Base-by-base conservation (phyloP, 2,329 filamentous ascomycete species). In the Paecilomyces sp. region DNA sequence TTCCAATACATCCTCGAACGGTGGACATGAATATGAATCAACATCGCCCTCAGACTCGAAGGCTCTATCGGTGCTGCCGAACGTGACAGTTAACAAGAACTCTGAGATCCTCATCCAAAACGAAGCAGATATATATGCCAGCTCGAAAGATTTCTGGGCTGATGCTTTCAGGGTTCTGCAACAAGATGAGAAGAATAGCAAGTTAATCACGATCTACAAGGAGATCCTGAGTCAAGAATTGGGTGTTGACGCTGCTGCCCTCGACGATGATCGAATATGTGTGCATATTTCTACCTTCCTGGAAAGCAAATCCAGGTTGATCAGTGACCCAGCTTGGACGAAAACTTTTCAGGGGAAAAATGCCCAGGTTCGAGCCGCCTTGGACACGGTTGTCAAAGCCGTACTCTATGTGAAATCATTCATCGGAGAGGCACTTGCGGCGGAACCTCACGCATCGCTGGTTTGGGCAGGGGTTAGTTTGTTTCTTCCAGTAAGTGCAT, bases 391-490 rank as follows among this genome's bases (percentile, higher is more conserved):
- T 12, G 33, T 36, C 33, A 36, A 36, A 36, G 33, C 33, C 3
- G 33, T 36, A 8, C 33, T 36, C 13, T 36, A 36, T 36, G 33
- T 36, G 4, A 36, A 36, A 36, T 36, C 33, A 36, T 36, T 36
- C 33, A 11, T 36, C 13, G 33, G 33, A 36, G 33, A 36, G 33
- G 33, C 33, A 36, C 33, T 36, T 8, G 33, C 33, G 33, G 33
- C 33, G 3, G 33, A 36, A 36, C 56, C 60, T n/a, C 60, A 58
- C 2, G 60, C 62, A 24, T 51, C 59, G 9, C 31, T 64, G 3
- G 58, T 54, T 13, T 62, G 60, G 55, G 62, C 62, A 7, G 57
- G 58, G 0, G 12, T 60, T 3, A 63, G 54, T 1, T 51, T 57
- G 11, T 31, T 15, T 52, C 51, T 63, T 15, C 8, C 33, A 51